These are phyloP conservation scores for Talaromyces sp. DNA, from an alignment of 2,329 filamentous ascomycete species.

Conservation along the genomic window DNA sequence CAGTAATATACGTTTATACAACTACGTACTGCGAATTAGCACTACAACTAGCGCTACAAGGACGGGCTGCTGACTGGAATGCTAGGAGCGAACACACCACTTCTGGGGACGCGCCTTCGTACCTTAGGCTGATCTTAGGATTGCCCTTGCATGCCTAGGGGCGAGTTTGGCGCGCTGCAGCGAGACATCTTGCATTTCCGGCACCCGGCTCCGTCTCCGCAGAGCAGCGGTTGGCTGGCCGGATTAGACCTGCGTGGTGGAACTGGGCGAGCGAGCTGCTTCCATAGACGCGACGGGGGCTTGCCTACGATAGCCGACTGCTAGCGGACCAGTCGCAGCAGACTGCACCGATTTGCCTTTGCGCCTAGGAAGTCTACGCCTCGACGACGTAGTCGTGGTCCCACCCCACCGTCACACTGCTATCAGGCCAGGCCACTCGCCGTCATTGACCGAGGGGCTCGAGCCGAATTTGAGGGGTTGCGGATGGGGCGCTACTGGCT, in stretches of 20 bases:
- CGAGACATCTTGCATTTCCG: constrained; percentile 23
- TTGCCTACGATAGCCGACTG: neutral
- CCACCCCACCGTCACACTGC: neutral
- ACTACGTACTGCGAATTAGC: neutral
- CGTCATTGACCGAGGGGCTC: neutral
- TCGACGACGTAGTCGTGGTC: neutral
- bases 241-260: neutral
- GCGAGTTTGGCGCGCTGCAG: constrained; percentile 9
- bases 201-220: constrained; percentile 1
- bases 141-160: constrained; percentile 14
- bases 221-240: neutral
- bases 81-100: constrained; percentile 11
- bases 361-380: neutral
- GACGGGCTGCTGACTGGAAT: constrained; percentile 7
- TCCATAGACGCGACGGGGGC: neutral
- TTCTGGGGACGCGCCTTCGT: neutral
- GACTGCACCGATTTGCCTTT: neutral
- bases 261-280: neutral
- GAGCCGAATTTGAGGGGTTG: constrained; percentile 1
- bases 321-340: neutral
- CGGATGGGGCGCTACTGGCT: neutral
- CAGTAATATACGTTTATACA: neutral
- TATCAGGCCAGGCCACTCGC: neutral
- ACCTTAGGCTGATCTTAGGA: constrained; percentile 10
- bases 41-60: neutral